Base-by-base conservation (phyloP, 2,329 filamentous ascomycete species). In the Parastagonospora avenae region DNA sequence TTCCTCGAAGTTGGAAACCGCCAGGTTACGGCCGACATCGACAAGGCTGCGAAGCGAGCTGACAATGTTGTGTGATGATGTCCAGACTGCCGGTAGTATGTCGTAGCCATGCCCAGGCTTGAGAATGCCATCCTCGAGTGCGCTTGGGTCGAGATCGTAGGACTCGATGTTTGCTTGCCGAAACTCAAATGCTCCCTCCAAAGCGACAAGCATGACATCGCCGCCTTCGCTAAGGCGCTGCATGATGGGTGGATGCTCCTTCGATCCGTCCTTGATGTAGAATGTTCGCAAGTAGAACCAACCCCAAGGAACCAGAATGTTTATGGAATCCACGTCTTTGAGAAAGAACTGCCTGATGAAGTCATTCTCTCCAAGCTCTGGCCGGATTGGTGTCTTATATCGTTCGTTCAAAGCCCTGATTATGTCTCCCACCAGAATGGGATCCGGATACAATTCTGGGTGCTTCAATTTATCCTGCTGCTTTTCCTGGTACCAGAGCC, bases 321-420 rank as follows among this genome's bases (percentile, higher is more conserved):
- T 85, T 59, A 95, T 81, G 27, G 83, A 82, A 72, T 84, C 84
- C 29, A 92, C 80, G 39, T 76, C 72, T 30, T 68, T 72, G 54
- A 92, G 81, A 66, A 97, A 96, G 85, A 90, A 97, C 62, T 91
- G 86, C n/a, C 92, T 85, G 12, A 96, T 85, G 7, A 83, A 80
- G 66, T 96, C 91, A 8, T 87, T 83, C 68, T 94, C 88, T n/a
- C 86, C 87, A 16, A 81, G 79, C 32, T 84, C 83, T 28, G 80
- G 75, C 44, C 87, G 80, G 3, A 85, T 82, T 46, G 85, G 83
- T 19, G 86, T 86, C 74, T 91, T 92, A 60, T 89, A 87, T 45
- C 88, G 83, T 56, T 92, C 85, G 56, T 90, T 86, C 68, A 96
- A 88, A 57, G 85, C 88, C 50, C 86, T 84, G 41, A 95, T 84